phyloP scores from a whole-genome alignment of 305 asterid genomes.

The Fraxinus velutina region DNA sequence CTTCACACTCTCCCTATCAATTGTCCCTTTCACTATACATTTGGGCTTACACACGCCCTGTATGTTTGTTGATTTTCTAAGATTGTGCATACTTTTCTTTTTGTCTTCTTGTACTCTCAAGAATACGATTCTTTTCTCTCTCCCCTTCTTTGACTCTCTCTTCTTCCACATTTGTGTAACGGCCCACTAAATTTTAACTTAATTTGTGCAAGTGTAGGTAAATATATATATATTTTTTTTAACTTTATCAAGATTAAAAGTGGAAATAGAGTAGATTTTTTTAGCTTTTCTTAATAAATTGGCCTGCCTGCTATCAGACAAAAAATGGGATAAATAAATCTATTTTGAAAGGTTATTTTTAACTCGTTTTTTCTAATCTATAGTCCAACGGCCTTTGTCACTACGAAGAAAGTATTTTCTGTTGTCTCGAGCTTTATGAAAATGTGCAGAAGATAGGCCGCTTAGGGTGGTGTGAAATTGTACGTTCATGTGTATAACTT shows the following conservation, averaged over 20 bases:
- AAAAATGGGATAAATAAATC: no score
- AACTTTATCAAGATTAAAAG: neutral
- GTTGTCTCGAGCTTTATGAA: no score
- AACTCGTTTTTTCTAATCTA: no score
- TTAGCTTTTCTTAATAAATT: neutral
- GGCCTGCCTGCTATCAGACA: no score
- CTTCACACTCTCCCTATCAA: conserved; percentile 23
- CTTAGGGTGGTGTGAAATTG: no score
- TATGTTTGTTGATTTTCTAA: conserved; percentile 11
- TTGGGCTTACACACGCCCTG: conserved; percentile 9
- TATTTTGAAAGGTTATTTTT: no score
- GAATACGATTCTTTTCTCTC: neutral
- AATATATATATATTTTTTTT: neutral
- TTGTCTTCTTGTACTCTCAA: neutral
- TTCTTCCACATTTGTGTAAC: neutral
- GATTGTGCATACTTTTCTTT: neutral
- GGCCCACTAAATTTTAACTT: neutral
- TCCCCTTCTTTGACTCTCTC: neutral
- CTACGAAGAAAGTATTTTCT: no score
- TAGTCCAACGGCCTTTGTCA: no score
- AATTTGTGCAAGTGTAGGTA: neutral
- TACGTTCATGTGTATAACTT: no score
- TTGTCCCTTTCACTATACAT: conserved; percentile 32
- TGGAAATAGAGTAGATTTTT: neutral
- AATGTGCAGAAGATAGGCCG: no score